These are phyloP conservation scores for Lentinula aciculospora DNA, from an alignment of 768 basidiomycete species.

Conservation along the genomic window DNA sequence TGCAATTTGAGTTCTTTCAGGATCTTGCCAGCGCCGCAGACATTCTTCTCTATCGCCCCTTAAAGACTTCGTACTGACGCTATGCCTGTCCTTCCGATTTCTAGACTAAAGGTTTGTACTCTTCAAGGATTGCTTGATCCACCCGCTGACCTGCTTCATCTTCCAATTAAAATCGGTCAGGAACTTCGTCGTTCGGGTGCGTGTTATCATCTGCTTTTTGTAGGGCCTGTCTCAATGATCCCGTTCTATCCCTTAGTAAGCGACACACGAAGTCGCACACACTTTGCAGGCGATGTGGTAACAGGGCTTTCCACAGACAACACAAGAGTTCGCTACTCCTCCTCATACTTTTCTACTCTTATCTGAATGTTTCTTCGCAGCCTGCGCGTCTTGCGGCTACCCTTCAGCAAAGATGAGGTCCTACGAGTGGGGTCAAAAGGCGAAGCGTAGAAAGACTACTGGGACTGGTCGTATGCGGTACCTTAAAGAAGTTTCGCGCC, in stretches of 20 bases:
- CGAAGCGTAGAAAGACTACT: slow-evolving; percentile 99
- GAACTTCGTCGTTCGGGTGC: slow-evolving; percentile 95
- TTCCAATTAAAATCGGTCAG: slow-evolving; percentile 31
- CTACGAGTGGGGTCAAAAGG: slow-evolving; percentile 98
- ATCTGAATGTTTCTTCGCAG: slow-evolving; percentile 32
- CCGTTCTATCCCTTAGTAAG: slow-evolving; percentile 54
- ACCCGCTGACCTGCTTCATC: slow-evolving; percentile 4
- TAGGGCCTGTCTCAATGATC: background rate
- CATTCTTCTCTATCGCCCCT: background rate
- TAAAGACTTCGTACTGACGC: background rate
- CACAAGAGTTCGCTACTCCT: slow-evolving; percentile 73
- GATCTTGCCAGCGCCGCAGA: background rate
- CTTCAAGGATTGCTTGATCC: background rate
- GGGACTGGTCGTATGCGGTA: slow-evolving; percentile 95
- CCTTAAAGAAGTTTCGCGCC: slow-evolving; percentile 87
- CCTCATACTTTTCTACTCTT: background rate
- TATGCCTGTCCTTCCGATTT: slow-evolving; percentile 10
- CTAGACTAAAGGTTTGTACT: slow-evolving; percentile 83
- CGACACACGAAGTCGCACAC: slow-evolving; percentile 96
- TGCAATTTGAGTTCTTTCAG: no score
- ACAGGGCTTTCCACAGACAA: slow-evolving; percentile 96
- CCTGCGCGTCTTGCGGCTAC: slow-evolving; percentile 94
- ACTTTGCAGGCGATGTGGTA: slow-evolving; percentile 94
- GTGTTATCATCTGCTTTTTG: slow-evolving; percentile 23
- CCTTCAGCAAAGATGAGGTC: slow-evolving; percentile 93